Percentiles rank a stretch among this genome's conserved stretches.
phyloP scores from a whole-genome alignment of 495 filamentous ascomycete species.

The Penicillium bovifimosum region DNA sequence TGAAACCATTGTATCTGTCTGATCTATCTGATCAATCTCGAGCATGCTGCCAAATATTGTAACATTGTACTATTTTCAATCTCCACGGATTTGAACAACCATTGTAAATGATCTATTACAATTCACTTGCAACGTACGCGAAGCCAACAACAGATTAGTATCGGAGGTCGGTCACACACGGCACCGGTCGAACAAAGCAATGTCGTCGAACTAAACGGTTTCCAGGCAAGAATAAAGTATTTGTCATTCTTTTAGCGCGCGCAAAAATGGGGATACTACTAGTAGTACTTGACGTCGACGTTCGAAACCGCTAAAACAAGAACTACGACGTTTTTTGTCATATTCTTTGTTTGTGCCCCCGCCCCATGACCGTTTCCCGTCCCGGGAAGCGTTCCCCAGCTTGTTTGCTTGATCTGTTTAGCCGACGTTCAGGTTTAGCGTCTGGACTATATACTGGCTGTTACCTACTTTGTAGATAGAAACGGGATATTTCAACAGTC shows the following conservation, averaged over 20 bases:
- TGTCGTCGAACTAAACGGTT: not conserved
- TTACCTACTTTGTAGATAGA: not conserved
- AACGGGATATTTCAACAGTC: slow-evolving; percentile 1
- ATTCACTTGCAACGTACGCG: not conserved
- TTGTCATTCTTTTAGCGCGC: not conserved
- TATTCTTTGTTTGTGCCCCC: slow-evolving; percentile 4
- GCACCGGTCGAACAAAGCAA: not conserved
- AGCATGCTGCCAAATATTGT: not conserved
- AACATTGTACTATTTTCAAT: not conserved
- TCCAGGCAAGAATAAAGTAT: not conserved
- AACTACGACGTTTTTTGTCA: not conserved
- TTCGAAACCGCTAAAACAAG: not conserved
- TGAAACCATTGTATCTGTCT: not conserved
- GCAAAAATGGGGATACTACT: not conserved
- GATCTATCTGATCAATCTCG: not conserved
- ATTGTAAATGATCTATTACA: not conserved
- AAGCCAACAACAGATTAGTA: not conserved
- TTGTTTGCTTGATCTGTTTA: slow-evolving; percentile 1
- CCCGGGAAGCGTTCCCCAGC: not conserved
- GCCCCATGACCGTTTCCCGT: not conserved
- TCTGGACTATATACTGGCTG: not conserved
- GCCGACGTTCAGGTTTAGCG: not conserved
- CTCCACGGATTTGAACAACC: not conserved
- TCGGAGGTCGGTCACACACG: not conserved
- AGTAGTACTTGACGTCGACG: too few species aligned